Base-by-base conservation (phyloP, 495 filamentous ascomycete species). In the Penicillium lividum region DNA sequence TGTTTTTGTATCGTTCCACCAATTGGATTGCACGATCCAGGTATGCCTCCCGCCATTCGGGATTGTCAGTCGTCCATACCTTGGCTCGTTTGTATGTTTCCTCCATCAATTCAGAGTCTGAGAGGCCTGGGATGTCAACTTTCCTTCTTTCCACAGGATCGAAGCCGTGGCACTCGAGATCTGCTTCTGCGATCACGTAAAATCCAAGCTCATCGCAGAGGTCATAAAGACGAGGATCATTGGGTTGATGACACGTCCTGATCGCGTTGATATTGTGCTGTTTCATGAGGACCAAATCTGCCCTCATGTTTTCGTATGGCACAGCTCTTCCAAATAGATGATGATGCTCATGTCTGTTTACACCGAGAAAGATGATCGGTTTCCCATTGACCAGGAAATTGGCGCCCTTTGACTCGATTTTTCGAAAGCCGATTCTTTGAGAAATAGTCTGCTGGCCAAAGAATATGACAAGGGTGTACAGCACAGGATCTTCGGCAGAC, bases 81-180 rank as follows among this genome's bases (percentile, higher is more conserved):
- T 80, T 70, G 5, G 83, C 83, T 13, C 82, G 82, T 22, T 74
- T 62, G 0, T 46, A 60, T 40, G 82, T 79, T 15, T 51, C 48
- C 16, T 51, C 27, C 4, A 51, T 51, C 15, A 11, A 29, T n/a
- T 51, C 28, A 7, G 28, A 27, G n/a, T 51, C 48, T 7, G 33
- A 27, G 4, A 10, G 7, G 16, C 30, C 48, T 44, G 11, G 8
- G 16, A 44, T 44, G 22, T 22, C 22, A 1, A 22, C 22, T 22
- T 22, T 22, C 22, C 22, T 22, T 22, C 22, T 22, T 22, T 22
- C 22, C 22, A 22, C 22, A 22, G 22, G 22, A 2, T 22, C 22
- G 51, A 89, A 88, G 3, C 87, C 86, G 48, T 89, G 87, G 58
- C 85, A 89, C 67, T 89, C 87, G 0, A 89, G 77, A 62, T 91